phyloP scores from a whole-genome alignment of 805 yeast species.

The Monosporozyma unispora region DNA sequence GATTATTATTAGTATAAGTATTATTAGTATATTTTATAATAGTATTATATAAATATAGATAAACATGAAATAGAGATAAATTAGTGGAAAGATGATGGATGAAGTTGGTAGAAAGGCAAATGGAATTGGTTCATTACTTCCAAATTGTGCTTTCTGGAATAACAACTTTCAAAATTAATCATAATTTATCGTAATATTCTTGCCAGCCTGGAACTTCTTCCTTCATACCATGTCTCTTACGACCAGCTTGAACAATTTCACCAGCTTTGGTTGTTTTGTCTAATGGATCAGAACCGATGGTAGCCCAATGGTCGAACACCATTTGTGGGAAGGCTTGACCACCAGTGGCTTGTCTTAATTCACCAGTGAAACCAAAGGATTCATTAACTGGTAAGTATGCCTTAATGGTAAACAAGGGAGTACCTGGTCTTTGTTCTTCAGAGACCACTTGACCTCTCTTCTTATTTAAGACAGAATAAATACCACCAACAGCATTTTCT shows the following conservation, averaged over 20 bases:
- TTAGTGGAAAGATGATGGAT: too few species aligned
- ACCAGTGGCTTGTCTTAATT: slow-evolving; percentile 99
- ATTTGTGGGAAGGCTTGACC: slow-evolving; percentile 99
- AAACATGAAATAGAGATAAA: neutral
- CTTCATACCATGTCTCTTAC: slow-evolving; percentile 97
- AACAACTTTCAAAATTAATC: slow-evolving; percentile 19
- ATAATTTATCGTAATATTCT: slow-evolving; percentile 93
- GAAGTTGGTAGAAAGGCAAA: neutral
- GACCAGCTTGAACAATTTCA: slow-evolving; percentile 53
- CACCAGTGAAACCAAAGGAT: slow-evolving; percentile 99
- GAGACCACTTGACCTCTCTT: slow-evolving; percentile 99
- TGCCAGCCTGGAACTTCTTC: slow-evolving; percentile 97
- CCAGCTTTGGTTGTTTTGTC: slow-evolving; percentile 73
- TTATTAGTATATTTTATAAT: too few species aligned
- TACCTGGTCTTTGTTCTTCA: slow-evolving; percentile 99
- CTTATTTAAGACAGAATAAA: slow-evolving; percentile 97
- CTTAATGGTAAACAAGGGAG: slow-evolving; percentile 98
- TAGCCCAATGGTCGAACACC: slow-evolving; percentile 98
- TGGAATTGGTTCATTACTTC: neutral
- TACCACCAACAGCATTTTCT: slow-evolving; percentile 99
- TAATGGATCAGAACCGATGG: slow-evolving; percentile 83
- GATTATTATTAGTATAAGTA: too few species aligned
- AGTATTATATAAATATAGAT: neutral
- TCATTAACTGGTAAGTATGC: slow-evolving; percentile 99
- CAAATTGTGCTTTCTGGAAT: neutral